These are phyloP conservation scores for Omphalotus olearius DNA, from an alignment of 1,284 basidiomycete genomes.

Conservation along the genomic window DNA sequence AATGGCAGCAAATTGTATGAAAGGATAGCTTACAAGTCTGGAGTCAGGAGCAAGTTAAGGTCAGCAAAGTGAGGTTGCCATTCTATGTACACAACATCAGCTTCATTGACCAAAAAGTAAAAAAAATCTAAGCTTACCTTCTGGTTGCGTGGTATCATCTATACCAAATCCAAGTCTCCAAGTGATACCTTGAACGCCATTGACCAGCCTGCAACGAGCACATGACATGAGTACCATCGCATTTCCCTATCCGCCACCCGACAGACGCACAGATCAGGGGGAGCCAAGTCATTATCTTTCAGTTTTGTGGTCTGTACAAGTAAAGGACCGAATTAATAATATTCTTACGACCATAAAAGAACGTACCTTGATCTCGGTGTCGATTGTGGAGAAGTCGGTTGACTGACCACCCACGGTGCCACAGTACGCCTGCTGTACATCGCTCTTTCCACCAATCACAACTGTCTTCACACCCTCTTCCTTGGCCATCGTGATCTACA, in stretches of 20 bases:
- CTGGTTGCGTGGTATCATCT: slow-evolving; percentile 15
- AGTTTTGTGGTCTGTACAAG: slow-evolving; percentile 40
- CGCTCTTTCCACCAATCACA: slow-evolving; percentile 49
- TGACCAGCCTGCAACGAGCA: slow-evolving; percentile 16
- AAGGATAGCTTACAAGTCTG: slow-evolving; percentile 6
- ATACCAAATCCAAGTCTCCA: slow-evolving; percentile 19
- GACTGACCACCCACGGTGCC: slow-evolving; percentile 56
- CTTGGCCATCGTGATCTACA: slow-evolving; percentile 56
- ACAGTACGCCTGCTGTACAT: slow-evolving; percentile 51
- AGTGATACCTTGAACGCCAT: slow-evolving; percentile 21
- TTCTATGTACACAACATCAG: slow-evolving; percentile 16
- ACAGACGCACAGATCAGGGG: slow-evolving; percentile 16
- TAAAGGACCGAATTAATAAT: not conserved
- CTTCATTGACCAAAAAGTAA: not conserved
- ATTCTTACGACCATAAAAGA: not conserved
- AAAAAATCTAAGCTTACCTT: slow-evolving; percentile 14
- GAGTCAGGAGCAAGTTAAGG: slow-evolving; percentile 22
- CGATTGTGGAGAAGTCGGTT: slow-evolving; percentile 48
- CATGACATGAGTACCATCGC: slow-evolving; percentile 3
- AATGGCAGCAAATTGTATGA: not conserved
- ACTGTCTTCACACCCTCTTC: slow-evolving; percentile 52
- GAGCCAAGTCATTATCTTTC: slow-evolving; percentile 27
- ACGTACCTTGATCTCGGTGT: slow-evolving; percentile 53
- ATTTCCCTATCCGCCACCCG: not conserved
- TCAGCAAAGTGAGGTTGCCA: slow-evolving; percentile 24